Percentiles rank a stretch among this genome's conserved stretches.
These are phyloP conservation scores for Dactylellina parvicollis DNA, from an alignment of 2,329 filamentous ascomycete species.

Conservation along the genomic window DNA sequence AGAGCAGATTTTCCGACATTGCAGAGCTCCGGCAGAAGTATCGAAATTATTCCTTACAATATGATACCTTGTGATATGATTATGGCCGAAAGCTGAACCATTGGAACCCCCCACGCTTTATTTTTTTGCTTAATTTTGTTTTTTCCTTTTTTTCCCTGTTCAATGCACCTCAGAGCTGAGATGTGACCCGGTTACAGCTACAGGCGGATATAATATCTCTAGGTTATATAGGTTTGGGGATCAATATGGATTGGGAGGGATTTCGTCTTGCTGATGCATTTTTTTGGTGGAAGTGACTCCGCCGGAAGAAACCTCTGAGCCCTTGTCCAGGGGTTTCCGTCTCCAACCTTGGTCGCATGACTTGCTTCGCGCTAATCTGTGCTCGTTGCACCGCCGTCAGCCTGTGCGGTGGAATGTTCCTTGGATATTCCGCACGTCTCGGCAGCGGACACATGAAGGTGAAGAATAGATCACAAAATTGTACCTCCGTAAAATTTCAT, in stretches of 20 bases:
- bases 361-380: conserved; percentile 53
- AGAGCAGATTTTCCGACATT: conserved; percentile 52
- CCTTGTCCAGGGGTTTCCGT: conserved; percentile 54
- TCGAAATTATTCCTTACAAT: conserved; percentile 42
- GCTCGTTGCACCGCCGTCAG: conserved; percentile 27
- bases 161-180: conserved; percentile 45
- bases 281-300: conserved; percentile 51
- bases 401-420: conserved; percentile 53
- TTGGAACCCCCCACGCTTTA: conserved; percentile 36
- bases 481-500: conserved; percentile 9
- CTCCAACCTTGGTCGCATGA: conserved; percentile 55
- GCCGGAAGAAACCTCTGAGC: conserved; percentile 45
- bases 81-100: conserved; percentile 21
- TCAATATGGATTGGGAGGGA: conserved; percentile 38
- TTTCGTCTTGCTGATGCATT: conserved; percentile 51
- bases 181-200: conserved; percentile 49
- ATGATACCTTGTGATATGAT: conserved; percentile 40
- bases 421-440: conserved; percentile 52
- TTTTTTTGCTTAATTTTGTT: conserved; percentile 18
- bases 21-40: conserved; percentile 54
- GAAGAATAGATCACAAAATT: conserved; percentile 19
- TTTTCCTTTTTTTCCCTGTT: conserved; percentile 27
- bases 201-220: conserved; percentile 53
- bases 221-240: conserved; percentile 49
- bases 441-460: conserved; percentile 3